phyloP scores from a whole-genome alignment of 495 filamentous ascomycete species.

The Hypoxylon lenormandii region DNA sequence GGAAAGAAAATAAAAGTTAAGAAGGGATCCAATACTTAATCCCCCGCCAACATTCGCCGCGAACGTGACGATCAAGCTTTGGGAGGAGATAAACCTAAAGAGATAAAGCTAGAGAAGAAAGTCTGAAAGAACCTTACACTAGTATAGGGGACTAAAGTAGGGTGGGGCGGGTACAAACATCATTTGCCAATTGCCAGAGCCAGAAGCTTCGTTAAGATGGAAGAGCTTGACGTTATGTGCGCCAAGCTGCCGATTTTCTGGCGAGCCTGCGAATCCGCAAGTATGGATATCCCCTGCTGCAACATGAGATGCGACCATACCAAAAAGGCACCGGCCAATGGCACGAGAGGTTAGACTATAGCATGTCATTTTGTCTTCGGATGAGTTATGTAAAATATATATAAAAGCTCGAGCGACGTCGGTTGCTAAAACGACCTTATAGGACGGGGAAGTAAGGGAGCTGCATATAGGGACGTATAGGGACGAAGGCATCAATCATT shows the following conservation, averaged over 20 bases:
- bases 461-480: background rate
- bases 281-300: background rate
- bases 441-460: background rate
- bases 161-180: conserved; percentile 16
- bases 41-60: conserved; percentile 9
- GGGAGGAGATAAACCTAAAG: conserved; percentile 22
- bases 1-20: conserved; percentile 4
- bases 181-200: conserved; percentile 42
- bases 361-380: conserved; percentile 12
- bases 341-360: background rate
- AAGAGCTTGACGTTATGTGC: conserved; percentile 38
- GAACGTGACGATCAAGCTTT: conserved; percentile 22
- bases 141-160: conserved; percentile 9
- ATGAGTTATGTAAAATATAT: conserved; percentile 31
- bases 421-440: background rate
- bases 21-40: conserved; percentile 25
- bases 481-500: too few relatives aligned
- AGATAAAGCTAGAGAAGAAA: conserved; percentile 28
- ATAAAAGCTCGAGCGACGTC: conserved; percentile 31
- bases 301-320: background rate
- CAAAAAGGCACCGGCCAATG: conserved; percentile 29
- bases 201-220: conserved; percentile 10
- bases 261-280: background rate
- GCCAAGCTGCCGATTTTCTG: conserved; percentile 24
- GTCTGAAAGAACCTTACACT: conserved; percentile 3